phyloP scores from a whole-genome alignment of 2,329 filamentous ascomycete genomes.

The Venturia aucupariae region DNA sequence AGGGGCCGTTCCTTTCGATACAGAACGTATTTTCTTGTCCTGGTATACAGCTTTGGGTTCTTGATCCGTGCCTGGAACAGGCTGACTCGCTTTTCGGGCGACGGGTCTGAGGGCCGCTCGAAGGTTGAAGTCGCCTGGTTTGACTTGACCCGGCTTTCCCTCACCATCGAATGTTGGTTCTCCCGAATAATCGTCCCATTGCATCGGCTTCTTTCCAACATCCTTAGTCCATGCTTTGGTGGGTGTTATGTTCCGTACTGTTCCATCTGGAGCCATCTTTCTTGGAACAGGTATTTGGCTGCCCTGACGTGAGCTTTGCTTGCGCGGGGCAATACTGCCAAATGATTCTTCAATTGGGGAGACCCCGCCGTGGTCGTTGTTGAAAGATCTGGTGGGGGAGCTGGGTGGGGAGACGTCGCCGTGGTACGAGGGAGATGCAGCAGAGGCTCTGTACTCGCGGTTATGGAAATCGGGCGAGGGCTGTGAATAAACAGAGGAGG shows the following conservation, averaged over 20 bases:
- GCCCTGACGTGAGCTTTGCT: conserved; percentile 9
- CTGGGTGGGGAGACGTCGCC: conserved; percentile 18
- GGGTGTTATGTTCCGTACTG: background rate
- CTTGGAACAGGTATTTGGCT: conserved; percentile 15
- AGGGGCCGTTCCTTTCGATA: conserved; percentile 13
- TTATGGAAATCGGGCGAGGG: conserved; percentile 32
- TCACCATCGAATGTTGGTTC: conserved; percentile 51
- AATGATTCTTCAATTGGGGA: conserved; percentile 30
- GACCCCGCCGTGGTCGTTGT: conserved; percentile 24
- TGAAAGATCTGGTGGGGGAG: conserved; percentile 13
- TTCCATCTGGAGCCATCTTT: background rate
- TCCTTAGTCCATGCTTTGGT: conserved; percentile 12
- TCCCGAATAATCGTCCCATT: conserved; percentile 59
- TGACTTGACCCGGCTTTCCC: conserved; percentile 48
- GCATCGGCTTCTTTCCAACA: conserved; percentile 10
- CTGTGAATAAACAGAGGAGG: conserved; percentile 54
- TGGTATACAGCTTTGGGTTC: conserved; percentile 22
- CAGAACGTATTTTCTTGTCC: conserved; percentile 24
- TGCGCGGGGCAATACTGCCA: conserved; percentile 4
- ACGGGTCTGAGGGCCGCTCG: conserved; percentile 6
- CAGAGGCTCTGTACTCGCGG: conserved; percentile 14
- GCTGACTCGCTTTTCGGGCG: background rate
- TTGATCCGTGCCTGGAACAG: background rate
- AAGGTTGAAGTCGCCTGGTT: conserved; percentile 33
- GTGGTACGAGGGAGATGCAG: conserved; percentile 21